Evolutionary conservation across 495 filamentous ascomycete species (phyloP).

Genomic region (Neurospora tetrasperma): DNA sequence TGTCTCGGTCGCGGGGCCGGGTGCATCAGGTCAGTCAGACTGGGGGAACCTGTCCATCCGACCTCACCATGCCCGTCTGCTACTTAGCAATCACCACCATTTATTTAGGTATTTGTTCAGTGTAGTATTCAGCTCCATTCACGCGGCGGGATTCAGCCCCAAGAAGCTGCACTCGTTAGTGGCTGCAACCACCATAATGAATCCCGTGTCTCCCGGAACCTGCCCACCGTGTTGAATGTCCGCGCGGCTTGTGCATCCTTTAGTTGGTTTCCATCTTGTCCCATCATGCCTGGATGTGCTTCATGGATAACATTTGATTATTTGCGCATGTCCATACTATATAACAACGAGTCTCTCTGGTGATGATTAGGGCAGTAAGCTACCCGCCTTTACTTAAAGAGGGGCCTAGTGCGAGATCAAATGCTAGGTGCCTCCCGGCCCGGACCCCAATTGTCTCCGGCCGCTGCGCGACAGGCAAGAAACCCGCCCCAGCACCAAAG

Average conservation of each 20-base stretch:
- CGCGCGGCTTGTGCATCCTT: no score
- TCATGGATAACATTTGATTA: no score
- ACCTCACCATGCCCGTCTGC: no score
- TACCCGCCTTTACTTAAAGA: no score
- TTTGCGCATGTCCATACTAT: no score
- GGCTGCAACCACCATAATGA: not conserved
- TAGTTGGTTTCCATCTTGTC: no score
- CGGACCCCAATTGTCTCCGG: not conserved
- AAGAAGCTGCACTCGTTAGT: not conserved
- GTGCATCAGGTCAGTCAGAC: not conserved
- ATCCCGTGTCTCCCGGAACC: not conserved
- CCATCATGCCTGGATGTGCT: no score
- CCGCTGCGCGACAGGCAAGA: not conserved
- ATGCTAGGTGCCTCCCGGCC: not conserved
- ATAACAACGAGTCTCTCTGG: not conserved
- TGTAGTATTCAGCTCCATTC: not conserved
- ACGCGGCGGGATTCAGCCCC: not conserved
- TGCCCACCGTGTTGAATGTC: not conserved
- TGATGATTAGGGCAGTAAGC: not conserved
- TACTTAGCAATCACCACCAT: no score
- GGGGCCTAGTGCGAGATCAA: not conserved
- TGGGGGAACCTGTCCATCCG: not conserved
- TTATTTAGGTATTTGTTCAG: no score
- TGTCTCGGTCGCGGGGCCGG: not conserved
- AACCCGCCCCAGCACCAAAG: not conserved